Percentiles rank a stretch among this genome's conserved stretches.
Conservation (phyloP, 2,329 filamentous ascomycete genomes). For the Aspergillus arachidicola region DNA sequence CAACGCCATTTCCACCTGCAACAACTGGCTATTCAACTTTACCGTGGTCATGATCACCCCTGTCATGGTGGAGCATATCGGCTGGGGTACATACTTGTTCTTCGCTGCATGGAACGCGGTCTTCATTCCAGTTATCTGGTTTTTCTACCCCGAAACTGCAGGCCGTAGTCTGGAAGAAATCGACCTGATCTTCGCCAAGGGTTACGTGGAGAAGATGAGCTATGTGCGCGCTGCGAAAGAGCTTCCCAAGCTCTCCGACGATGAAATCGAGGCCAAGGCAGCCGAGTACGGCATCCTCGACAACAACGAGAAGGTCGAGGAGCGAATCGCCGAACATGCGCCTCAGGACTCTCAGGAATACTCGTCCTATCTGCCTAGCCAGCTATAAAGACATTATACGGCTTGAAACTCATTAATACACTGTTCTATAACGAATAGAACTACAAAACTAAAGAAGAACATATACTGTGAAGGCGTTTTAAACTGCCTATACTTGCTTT, state of each 20-base stretch:
- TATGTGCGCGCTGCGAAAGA: conserved; percentile 15
- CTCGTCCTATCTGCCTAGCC: conserved; percentile 10
- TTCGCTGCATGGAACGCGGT: conserved; percentile 33
- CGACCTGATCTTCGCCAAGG: conserved; percentile 37
- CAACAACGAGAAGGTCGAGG: conserved; percentile 13
- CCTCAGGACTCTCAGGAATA: conserved; percentile 10
- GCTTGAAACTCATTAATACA: neutral
- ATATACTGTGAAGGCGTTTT: neutral
- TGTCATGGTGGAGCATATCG: conserved; percentile 32
- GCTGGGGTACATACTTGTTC: conserved; percentile 38
- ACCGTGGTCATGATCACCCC: conserved; percentile 49
- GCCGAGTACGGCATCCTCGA: conserved; percentile 9
- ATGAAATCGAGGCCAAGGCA: conserved; percentile 17
- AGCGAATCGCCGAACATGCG: conserved; percentile 8
- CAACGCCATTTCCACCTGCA: conserved; percentile 51
- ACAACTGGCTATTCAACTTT: conserved; percentile 56
- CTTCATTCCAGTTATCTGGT: conserved; percentile 52
- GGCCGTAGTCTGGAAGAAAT: conserved; percentile 38
- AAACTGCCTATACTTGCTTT: neutral
- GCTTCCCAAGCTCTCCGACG: conserved; percentile 10
- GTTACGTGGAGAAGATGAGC: conserved; percentile 18
- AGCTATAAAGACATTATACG: conserved; percentile 1
- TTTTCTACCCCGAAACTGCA: conserved; percentile 51
- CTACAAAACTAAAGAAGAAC: neutral
- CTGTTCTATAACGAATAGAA: neutral